Evolutionary conservation across 805 yeast genomes (phyloP), one percentile per base, ranked within the genome.

Genomic region (Huiozyma sinensis): DNA sequence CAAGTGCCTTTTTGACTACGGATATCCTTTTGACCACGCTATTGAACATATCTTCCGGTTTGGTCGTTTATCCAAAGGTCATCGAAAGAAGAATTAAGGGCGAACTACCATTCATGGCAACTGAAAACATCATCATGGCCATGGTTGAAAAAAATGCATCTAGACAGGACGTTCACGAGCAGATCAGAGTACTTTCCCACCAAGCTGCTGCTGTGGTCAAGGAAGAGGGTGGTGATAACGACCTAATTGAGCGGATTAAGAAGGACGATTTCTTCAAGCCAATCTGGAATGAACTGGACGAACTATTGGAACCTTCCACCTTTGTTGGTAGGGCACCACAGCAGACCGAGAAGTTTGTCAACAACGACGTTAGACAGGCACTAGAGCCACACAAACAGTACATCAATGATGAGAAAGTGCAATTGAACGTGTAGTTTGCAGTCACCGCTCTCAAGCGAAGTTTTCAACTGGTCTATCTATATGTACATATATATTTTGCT

Each of bases 41-140:
- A 67, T 73, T 81, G 57, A 92, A 92, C 72, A 89, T 92, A 61
- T 82, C 95, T 33, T 82, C 94, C 35, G 98, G 98, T 17, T 74
- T 92, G 51, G 98, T 92, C 44, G 98, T 92, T 39, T 92, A 92
- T 71, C 98, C 98, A 55, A 90, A 92, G 77, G 98, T 92, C 57
- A 92, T 92, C 60, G 96, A 84, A 72, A 82, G 97, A 72, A 83
- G 97, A 70, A 92, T 92, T 68, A 78, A 62, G 64, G 76, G 95
- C 42, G 98, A 92, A 69, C 75, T 92, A 61, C 98, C 98, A 55
- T 92, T 92, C 76, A 92, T 92, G 98, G 98, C 98, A 54, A 92
- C 98, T 46, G 98, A 92, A 71, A 92, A 92, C 70, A 77, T 92
- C 66, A 92, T 92, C 66, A 92, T 92, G 98, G 98, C 98, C 43